Conservation (phyloP, 345 rosid species). For the Firmiana major region DNA sequence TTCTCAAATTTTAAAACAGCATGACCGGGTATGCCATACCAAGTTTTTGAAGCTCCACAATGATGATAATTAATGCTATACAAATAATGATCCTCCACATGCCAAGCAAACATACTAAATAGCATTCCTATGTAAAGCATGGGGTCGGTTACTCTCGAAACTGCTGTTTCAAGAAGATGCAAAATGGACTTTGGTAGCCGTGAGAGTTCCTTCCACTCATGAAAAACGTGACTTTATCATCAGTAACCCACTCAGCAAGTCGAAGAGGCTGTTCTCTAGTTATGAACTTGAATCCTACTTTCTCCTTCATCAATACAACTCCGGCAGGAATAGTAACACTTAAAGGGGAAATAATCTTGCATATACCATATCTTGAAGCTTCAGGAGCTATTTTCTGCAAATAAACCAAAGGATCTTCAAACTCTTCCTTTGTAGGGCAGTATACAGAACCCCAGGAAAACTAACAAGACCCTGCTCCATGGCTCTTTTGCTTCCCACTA, state of each 20-base stretch:
- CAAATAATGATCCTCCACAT: slow-evolving; percentile 97
- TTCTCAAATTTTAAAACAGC: slow-evolving; percentile 91
- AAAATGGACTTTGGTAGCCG: slow-evolving; percentile 76
- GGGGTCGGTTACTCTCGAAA: slow-evolving; percentile 99
- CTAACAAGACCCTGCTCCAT: background rate
- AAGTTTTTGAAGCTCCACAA: slow-evolving; percentile 98
- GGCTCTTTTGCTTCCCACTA: background rate
- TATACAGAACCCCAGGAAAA: slow-evolving; percentile 61
- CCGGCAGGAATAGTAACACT: slow-evolving; percentile 93
- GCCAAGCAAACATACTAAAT: slow-evolving; percentile 99
- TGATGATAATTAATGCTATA: slow-evolving; percentile 98
- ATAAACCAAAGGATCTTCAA: slow-evolving; percentile 91
- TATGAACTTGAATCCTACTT: slow-evolving; percentile 88
- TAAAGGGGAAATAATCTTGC: slow-evolving; percentile 90
- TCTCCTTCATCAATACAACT: slow-evolving; percentile 79
- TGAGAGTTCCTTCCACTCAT: slow-evolving; percentile 97
- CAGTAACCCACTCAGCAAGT: slow-evolving; percentile 92
- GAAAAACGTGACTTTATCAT: slow-evolving; percentile 91
- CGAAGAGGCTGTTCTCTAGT: slow-evolving; percentile 99
- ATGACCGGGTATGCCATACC: slow-evolving; percentile 98
- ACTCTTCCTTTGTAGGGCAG: slow-evolving; percentile 88
- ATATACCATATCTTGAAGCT: slow-evolving; percentile 93
- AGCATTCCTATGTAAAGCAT: slow-evolving; percentile 99
- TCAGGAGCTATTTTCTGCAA: slow-evolving; percentile 89
- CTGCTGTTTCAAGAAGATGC: slow-evolving; percentile 80